These are phyloP conservation scores for Buddleja alternifolia DNA, from an alignment of 257 asterid genomes.

Conservation along the genomic window DNA sequence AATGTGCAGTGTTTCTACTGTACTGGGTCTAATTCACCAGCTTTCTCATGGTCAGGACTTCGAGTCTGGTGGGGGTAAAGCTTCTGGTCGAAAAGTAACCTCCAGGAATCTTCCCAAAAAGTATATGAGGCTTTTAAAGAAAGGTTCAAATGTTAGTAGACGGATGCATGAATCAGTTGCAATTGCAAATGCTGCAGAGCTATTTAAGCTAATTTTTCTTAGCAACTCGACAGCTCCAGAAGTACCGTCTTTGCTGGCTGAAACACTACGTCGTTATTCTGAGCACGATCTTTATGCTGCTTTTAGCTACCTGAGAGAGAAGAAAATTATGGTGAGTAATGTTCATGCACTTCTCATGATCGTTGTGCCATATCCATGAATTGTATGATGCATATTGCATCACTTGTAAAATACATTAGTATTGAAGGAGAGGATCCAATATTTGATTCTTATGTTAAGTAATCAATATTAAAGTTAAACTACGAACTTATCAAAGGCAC, in stretches of 20 bases:
- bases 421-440: neutral
- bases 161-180: constrained; percentile 80
- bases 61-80: constrained; percentile 48
- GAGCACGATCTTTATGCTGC: constrained; percentile 98
- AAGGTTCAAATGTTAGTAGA: constrained; percentile 44
- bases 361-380: constrained; percentile 7
- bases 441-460: constrained; percentile 14
- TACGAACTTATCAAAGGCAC: neutral
- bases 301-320: constrained; percentile 88
- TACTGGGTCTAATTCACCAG: constrained; percentile 30
- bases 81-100: constrained; percentile 54
- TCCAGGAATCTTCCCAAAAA: constrained; percentile 51
- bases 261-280: constrained; percentile 89
- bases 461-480: neutral
- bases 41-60: constrained; percentile 43
- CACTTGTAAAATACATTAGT: constrained; percentile 1
- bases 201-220: constrained; percentile 85
- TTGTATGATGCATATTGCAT: neutral
- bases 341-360: constrained; percentile 23
- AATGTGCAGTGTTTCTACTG: constrained; percentile 34
- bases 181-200: constrained; percentile 91
- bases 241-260: constrained; percentile 74
- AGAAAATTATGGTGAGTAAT: constrained; percentile 75
- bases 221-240: constrained; percentile 77
- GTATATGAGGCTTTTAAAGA: constrained; percentile 55